Evolutionary conservation across 208 protist species (phyloP), one percentile per base, ranked within the genome.

Genomic region (Phytomonas sp.): DNA sequence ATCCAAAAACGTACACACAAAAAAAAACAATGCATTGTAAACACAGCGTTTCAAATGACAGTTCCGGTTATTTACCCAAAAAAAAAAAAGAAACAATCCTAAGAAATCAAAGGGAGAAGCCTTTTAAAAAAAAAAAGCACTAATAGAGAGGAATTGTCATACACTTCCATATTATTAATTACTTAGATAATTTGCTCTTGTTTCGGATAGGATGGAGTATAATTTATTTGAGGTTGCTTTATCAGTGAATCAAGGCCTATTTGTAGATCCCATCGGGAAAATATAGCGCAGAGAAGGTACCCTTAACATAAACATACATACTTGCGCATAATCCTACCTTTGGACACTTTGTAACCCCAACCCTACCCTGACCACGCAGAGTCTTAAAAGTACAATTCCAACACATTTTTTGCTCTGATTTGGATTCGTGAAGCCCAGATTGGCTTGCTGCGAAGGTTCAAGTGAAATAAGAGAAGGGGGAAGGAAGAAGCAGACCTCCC

Each of bases 71-170:
- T 8, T 66, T 28, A 40, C 23, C 62, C 6, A 65, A 4, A 33
- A 67, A 67, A 67, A 56, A 60, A 53, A 68, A 68, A 32, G 36
- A 68, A 68, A 68, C 9, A 62, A 6, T 23, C 40, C 40, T 17
- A 20, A 51, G 40, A 62, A 70, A 37, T 17, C 29, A 61, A 28
- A 23, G 36, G 40, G 66, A 69, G 0, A 68, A 68, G n/a, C 43
- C 36, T 40, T 40, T 3, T 51, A 51, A 51, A 2, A 51, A 51
- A 23, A 51, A 51, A 51, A 51, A 51, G 40, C 20, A 51, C 40
- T 17, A 4, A 51, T 51, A 3, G 4, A 40, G 9, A 6, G 40
- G 40, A 51, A 17, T 51, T 20, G 40, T 4, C 20, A 15, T 17
- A 51, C 40, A 23, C 40, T 15, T 51, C 40, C 40, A 17, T 51